Evolutionary conservation across 2,329 filamentous ascomycete species (phyloP).

Genomic region (Talaromyces funiculosus): DNA sequence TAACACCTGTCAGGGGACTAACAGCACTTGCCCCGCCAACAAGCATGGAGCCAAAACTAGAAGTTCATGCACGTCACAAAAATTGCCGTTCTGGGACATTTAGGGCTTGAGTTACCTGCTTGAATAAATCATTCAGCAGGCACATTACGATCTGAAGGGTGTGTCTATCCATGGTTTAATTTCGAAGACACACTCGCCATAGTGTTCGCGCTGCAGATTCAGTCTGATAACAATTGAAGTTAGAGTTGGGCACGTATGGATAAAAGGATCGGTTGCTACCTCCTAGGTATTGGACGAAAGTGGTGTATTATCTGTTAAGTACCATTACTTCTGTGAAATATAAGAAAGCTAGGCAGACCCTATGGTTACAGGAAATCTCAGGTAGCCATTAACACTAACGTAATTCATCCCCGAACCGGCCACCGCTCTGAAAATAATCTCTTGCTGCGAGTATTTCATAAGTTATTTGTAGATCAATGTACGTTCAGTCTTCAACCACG

Average conservation of each 20-base stretch:
- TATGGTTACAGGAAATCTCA: conserved; percentile 44
- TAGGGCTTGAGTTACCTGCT: not conserved
- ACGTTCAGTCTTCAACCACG: too few species aligned
- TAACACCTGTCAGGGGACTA: not conserved
- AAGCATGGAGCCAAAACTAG: not conserved
- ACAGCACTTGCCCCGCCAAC: not conserved
- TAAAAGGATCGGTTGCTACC: not conserved
- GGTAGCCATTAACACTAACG: conserved; percentile 54
- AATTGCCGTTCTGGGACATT: not conserved
- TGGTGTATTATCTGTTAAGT: not conserved
- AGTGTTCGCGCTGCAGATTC: not conserved
- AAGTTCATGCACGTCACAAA: not conserved
- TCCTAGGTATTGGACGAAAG: not conserved
- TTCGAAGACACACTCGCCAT: too few species aligned
- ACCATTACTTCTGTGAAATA: not conserved
- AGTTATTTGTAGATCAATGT: too few species aligned
- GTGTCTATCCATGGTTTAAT: not conserved
- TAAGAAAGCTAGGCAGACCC: conserved; percentile 39
- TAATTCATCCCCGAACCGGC: too few species aligned
- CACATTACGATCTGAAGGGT: too few species aligned
- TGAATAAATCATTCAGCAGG: too few species aligned
- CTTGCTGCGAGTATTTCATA: too few species aligned
- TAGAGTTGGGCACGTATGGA: not conserved
- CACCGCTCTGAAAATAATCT: too few species aligned
- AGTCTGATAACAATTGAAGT: not conserved